Base-by-base conservation (phyloP, 306 rosid species). In the Geum urbanum region DNA sequence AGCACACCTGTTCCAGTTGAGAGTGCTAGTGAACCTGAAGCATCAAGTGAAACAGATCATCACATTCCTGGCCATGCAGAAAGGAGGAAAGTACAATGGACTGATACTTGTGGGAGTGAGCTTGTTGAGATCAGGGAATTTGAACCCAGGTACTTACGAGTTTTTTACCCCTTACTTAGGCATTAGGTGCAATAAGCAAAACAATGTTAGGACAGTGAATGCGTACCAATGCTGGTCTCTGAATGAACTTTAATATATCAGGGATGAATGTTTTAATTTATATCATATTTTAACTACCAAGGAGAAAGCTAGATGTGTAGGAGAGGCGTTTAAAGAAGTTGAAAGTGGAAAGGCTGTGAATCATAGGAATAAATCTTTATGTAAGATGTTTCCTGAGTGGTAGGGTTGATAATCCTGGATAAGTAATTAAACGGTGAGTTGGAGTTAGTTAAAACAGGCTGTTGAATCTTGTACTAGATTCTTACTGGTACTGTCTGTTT, bases 71-170 rank as follows among this genome's bases (percentile, higher is more conserved):
- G 73, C 81, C 84, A 78, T 68, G 62, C 66, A 9, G 96, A 88
- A 68, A 81, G 76, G 76, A 88, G 99, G 77, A 94, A 80, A 80
- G 96, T 91, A 67, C 99, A 86, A 84, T 94, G 99, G 99, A 94
- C 95, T 13, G 99, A 94, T 85, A 67, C 82, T 79, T 88, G 85
- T 61, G 99, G 97, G 51, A 83, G 86, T 40, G 96, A 94, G 76
- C 97, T 94, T 56, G 89, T 79, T 76, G 87, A 88, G 69, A 84
- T 94, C 69, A 84, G 81, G 77, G 97, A 94, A 80, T 94, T 91
- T 82, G 97, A 94, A 78, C 92, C 99, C 88, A 91, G 99, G 99
- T 94, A 79, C n/a, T 24, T 80, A 57, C 70, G 22, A 48, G 13
- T 69, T 49, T 12, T 54, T 32, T 32, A 1, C 37, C 37, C 51